Evolutionary conservation across 2,329 filamentous ascomycete species (phyloP).

Genomic region (Pleomassaria siparia): DNA sequence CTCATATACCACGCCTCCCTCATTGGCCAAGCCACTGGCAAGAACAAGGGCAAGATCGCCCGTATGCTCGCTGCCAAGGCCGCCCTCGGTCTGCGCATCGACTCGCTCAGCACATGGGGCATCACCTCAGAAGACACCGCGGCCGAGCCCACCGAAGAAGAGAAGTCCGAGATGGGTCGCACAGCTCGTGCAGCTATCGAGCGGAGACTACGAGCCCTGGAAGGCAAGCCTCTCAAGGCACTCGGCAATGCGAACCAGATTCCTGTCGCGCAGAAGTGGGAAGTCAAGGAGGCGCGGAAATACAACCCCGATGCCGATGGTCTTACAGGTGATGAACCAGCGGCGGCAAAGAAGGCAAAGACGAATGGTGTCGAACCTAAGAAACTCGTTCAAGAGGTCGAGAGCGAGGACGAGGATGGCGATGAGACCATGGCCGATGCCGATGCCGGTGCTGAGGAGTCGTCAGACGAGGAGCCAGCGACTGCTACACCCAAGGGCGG

Average conservation of each 20-base stretch:
- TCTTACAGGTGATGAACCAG: slow-evolving; percentile 67
- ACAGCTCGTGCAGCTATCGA: slow-evolving; percentile 72
- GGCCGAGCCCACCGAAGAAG: slow-evolving; percentile 76
- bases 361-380: slow-evolving; percentile 45
- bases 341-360: slow-evolving; percentile 52
- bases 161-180: slow-evolving; percentile 79
- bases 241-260: slow-evolving; percentile 63
- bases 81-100: slow-evolving; percentile 87
- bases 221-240: slow-evolving; percentile 85
- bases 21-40: slow-evolving; percentile 93
- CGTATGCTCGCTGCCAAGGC: slow-evolving; percentile 94
- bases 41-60: slow-evolving; percentile 99
- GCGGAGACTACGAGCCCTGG: slow-evolving; percentile 73
- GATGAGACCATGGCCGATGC: slow-evolving; percentile 40
- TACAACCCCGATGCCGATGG: slow-evolving; percentile 96
- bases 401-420: slow-evolving; percentile 19
- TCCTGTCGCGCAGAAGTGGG: slow-evolving; percentile 67
- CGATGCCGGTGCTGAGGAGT: slow-evolving; percentile 38
- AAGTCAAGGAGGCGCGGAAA: slow-evolving; percentile 87
- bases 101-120: slow-evolving; percentile 79
- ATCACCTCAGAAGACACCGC: slow-evolving; percentile 55
- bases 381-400: slow-evolving; percentile 35
- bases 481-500: slow-evolving; percentile 15
- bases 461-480: slow-evolving; percentile 27
- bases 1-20: slow-evolving; percentile 71